Evolutionary conservation across 805 yeast species (phyloP).

Genomic region (Schwanniomyces vanrijiae): DNA sequence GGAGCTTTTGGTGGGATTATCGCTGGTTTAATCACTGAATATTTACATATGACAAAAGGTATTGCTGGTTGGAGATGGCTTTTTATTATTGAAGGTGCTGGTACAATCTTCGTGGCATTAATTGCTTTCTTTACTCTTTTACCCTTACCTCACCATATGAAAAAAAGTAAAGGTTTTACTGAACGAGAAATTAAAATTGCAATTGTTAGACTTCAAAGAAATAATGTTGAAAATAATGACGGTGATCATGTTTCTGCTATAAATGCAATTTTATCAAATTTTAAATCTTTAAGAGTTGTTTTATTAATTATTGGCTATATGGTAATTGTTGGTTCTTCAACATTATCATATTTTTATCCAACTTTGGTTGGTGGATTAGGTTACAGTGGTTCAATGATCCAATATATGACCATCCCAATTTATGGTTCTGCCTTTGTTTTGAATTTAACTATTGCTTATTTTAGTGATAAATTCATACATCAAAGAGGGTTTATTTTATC

Average conservation of each 20-base stretch:
- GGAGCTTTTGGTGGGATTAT: conserved; percentile 60
- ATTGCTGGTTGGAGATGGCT: conserved; percentile 39
- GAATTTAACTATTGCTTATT: conserved; percentile 18
- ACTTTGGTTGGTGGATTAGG: conserved; percentile 35
- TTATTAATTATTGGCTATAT: conserved; percentile 42
- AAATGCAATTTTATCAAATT: conserved; percentile 26
- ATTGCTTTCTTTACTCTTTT: background rate
- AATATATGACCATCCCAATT: conserved; percentile 41
- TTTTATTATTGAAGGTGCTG: conserved; percentile 28
- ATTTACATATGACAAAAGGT: background rate
- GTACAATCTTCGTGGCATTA: background rate
- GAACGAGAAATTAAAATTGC: conserved; percentile 32
- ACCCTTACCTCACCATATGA: conserved; percentile 10
- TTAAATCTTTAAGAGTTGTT: conserved; percentile 33
- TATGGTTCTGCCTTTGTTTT: conserved; percentile 30
- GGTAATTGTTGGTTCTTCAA: conserved; percentile 43
- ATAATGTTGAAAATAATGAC: conserved; percentile 10
- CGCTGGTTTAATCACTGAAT: background rate
- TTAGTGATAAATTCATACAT: conserved; percentile 18
- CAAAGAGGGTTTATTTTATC: conserved; percentile 7
- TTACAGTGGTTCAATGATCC: conserved; percentile 26
- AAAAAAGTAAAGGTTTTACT: conserved; percentile 14
- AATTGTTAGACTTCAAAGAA: conserved; percentile 29
- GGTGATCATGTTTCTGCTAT: conserved; percentile 32
- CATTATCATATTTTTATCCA: conserved; percentile 39